phyloP scores from a whole-genome alignment of 495 filamentous ascomycete species.

The Neurospora sp. region DNA sequence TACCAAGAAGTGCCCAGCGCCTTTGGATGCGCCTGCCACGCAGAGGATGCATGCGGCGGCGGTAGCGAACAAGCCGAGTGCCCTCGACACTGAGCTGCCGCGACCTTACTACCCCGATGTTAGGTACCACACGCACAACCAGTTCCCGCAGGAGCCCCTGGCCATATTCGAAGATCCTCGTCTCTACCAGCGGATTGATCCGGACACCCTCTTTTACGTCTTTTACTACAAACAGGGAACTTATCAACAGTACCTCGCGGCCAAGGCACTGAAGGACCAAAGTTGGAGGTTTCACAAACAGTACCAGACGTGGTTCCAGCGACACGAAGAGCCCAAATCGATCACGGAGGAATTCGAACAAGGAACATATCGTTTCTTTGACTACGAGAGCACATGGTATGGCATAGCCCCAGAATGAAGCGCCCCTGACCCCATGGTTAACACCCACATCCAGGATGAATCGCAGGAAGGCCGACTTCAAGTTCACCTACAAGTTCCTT shows the following conservation, averaged over 20 bases:
- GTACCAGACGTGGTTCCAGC: slow-evolving; percentile 98
- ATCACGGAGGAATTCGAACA: slow-evolving; percentile 99
- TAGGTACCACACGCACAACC: slow-evolving; percentile 65
- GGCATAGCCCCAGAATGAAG: slow-evolving; percentile 23
- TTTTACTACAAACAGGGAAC: slow-evolving; percentile 98
- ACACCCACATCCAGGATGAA: slow-evolving; percentile 71
- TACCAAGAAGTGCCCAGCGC: slow-evolving; percentile 56
- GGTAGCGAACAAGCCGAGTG: slow-evolving; percentile 58
- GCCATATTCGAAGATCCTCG: slow-evolving; percentile 82
- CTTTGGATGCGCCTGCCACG: slow-evolving; percentile 49
- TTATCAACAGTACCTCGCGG: slow-evolving; percentile 93
- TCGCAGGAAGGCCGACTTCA: slow-evolving; percentile 94
- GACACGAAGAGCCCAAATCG: slow-evolving; percentile 94
- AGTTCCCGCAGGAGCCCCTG: slow-evolving; percentile 88
- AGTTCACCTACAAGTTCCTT: slow-evolving; percentile 90
- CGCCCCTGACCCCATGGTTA: background rate
- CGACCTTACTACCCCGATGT: slow-evolving; percentile 74
- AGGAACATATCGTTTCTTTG: slow-evolving; percentile 97
- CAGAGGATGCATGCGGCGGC: slow-evolving; percentile 65
- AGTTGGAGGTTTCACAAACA: slow-evolving; percentile 99
- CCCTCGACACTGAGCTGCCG: slow-evolving; percentile 70
- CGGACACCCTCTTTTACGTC: slow-evolving; percentile 95
- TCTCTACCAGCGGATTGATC: slow-evolving; percentile 80
- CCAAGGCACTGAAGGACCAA: slow-evolving; percentile 88
- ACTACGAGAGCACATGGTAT: slow-evolving; percentile 98